These are phyloP conservation scores for Rhodotorula paludigena DNA, from an alignment of 768 basidiomycete species.

Conservation along the genomic window DNA sequence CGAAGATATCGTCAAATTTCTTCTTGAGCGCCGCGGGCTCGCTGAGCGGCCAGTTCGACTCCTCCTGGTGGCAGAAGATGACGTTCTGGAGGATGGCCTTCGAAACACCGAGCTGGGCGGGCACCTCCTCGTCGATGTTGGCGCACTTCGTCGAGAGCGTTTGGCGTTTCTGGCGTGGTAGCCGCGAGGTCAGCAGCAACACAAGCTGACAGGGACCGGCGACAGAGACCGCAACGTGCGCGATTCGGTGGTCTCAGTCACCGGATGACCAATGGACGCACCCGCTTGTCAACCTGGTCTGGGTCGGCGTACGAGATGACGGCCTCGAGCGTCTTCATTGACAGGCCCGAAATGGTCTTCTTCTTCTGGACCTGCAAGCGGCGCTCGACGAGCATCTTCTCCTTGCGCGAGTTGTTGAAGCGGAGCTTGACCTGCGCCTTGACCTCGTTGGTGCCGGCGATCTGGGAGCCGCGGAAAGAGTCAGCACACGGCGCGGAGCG, in stretches of 20 bases:
- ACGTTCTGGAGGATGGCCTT: slow-evolving; percentile 99
- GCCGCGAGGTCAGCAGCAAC: neutral
- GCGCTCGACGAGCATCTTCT: slow-evolving; percentile 80
- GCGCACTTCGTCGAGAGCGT: slow-evolving; percentile 96
- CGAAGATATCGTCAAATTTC: slow-evolving; percentile 99
- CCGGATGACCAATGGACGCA: slow-evolving; percentile 46
- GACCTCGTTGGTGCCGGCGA: slow-evolving; percentile 98
- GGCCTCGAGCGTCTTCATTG: slow-evolving; percentile 97
- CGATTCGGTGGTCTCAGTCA: neutral
- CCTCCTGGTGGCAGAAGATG: slow-evolving; percentile 99
- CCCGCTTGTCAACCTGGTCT: slow-evolving; percentile 68
- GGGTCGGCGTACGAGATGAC: slow-evolving; percentile 70
- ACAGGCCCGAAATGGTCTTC: slow-evolving; percentile 67
- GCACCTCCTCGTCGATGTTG: slow-evolving; percentile 92
- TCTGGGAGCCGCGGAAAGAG: slow-evolving; percentile 47
- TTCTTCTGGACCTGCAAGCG: slow-evolving; percentile 89
- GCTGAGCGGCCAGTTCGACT: slow-evolving; percentile 94
- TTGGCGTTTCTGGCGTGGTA: slow-evolving; percentile 56
- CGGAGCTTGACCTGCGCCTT: slow-evolving; percentile 96
- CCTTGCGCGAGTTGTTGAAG: slow-evolving; percentile 83
- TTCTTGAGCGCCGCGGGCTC: slow-evolving; percentile 90
- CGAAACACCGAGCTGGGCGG: slow-evolving; percentile 85
- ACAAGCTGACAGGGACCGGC: no score
- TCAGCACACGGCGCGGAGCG: neutral
- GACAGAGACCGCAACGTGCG: neutral